Conservation (phyloP, 2,329 filamentous ascomycete genomes). For the Dothideomycetidae sp. region DNA sequence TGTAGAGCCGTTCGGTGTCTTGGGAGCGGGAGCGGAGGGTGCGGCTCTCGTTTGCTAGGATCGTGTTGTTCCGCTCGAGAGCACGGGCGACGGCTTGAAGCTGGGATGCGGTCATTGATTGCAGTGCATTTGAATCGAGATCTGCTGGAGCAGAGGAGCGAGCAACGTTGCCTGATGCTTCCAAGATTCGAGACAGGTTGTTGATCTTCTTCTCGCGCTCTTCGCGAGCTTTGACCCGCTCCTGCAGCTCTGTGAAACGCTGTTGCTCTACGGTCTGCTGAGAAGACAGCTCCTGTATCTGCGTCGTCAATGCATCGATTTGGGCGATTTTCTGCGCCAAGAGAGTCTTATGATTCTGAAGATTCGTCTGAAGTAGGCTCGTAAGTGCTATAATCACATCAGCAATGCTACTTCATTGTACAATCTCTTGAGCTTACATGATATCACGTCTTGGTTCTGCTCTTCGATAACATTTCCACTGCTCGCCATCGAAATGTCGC, state of each 20-base stretch:
- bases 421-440: slow-evolving; percentile 43
- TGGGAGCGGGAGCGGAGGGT: slow-evolving; percentile 64
- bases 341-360: slow-evolving; percentile 64
- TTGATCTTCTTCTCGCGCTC: slow-evolving; percentile 55
- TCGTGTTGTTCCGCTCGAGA: slow-evolving; percentile 53
- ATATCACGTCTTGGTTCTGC: slow-evolving; percentile 65
- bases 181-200: slow-evolving; percentile 62
- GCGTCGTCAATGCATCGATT: slow-evolving; percentile 67
- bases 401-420: not conserved
- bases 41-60: slow-evolving; percentile 52
- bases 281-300: slow-evolving; percentile 66
- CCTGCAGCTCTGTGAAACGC: slow-evolving; percentile 55
- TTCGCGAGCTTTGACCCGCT: slow-evolving; percentile 47
- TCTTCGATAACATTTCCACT: slow-evolving; percentile 35
- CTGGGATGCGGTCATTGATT: slow-evolving; percentile 3
- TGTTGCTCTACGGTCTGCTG: slow-evolving; percentile 65
- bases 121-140: slow-evolving; percentile 1
- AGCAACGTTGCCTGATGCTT: not conserved
- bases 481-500: slow-evolving; percentile 5
- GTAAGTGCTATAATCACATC: slow-evolving; percentile 51
- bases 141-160: not conserved
- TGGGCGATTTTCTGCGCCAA: slow-evolving; percentile 70
- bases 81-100: slow-evolving; percentile 56
- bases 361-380: slow-evolving; percentile 64
- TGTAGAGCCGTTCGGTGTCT: slow-evolving; percentile 76